These are phyloP conservation scores for Ophiostoma perfectum DNA, from an alignment of 2,329 filamentous ascomycete genomes.

Conservation along the genomic window DNA sequence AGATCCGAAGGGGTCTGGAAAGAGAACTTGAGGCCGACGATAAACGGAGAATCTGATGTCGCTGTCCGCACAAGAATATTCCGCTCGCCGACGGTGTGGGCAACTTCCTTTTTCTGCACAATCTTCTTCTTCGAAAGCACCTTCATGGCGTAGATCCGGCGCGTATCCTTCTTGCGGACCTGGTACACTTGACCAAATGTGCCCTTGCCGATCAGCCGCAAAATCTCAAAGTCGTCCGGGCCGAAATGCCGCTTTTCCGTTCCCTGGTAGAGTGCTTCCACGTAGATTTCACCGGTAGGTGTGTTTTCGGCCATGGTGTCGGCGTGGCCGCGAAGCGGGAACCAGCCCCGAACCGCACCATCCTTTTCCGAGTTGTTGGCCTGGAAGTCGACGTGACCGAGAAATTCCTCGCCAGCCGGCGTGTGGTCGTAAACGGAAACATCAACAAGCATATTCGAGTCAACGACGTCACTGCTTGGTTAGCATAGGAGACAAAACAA, in stretches of 20 bases:
- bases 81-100: slow-evolving; percentile 91
- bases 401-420: slow-evolving; percentile 71
- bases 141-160: slow-evolving; percentile 98
- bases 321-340: slow-evolving; percentile 67
- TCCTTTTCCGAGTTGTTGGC: slow-evolving; percentile 61
- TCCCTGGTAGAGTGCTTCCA: slow-evolving; percentile 80
- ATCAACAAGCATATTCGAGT: slow-evolving; percentile 82
- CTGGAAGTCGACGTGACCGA: slow-evolving; percentile 82
- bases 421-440: slow-evolving; percentile 87
- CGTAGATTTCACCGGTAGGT: slow-evolving; percentile 79
- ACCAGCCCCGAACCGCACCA: slow-evolving; percentile 77
- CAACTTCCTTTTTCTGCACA: slow-evolving; percentile 98
- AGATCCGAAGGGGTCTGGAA: slow-evolving; percentile 97
- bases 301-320: slow-evolving; percentile 67
- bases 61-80: slow-evolving; percentile 97
- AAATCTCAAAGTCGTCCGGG: slow-evolving; percentile 89
- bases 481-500: background rate
- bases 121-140: slow-evolving; percentile 99
- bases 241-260: slow-evolving; percentile 88
- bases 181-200: slow-evolving; percentile 99
- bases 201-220: slow-evolving; percentile 95
- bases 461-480: slow-evolving; percentile 73
- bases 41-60: slow-evolving; percentile 92
- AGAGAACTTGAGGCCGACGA: slow-evolving; percentile 95
- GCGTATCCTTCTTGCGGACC: slow-evolving; percentile 93